These are phyloP conservation scores for Monosporozyma servazzii DNA, from an alignment of 805 yeast species.

Conservation along the genomic window DNA sequence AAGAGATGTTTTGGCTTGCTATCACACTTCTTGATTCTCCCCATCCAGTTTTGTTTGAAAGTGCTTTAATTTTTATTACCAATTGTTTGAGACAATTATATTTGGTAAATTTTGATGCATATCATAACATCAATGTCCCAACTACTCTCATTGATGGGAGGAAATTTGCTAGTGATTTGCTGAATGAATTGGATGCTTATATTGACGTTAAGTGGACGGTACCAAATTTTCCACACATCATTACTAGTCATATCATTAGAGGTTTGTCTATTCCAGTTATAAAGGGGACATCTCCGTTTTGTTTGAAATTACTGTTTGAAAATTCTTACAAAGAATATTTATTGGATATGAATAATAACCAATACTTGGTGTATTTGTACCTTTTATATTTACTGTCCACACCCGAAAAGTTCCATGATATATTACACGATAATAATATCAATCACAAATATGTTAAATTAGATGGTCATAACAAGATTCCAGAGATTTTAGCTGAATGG, in stretches of 20 bases:
- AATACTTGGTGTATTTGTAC: constrained; percentile 20
- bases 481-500: constrained; percentile 28
- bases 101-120: constrained; percentile 20
- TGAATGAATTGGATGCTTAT: constrained; percentile 36
- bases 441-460: constrained; percentile 24
- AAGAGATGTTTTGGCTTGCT: constrained; percentile 31
- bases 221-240: constrained; percentile 41
- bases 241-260: constrained; percentile 40
- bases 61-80: constrained; percentile 31
- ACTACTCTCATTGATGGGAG: constrained; percentile 26
- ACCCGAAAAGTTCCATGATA: constrained; percentile 29
- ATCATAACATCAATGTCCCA: constrained; percentile 24
- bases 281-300: constrained; percentile 38
- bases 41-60: constrained; percentile 28
- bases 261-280: constrained; percentile 52
- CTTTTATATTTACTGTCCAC: constrained; percentile 30
- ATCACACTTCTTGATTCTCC: constrained; percentile 25
- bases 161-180: constrained; percentile 32
- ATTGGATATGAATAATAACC: constrained; percentile 5
- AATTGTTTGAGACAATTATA: constrained; percentile 26
- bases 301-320: constrained; percentile 37
- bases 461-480: constrained; percentile 30
- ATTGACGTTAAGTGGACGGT: constrained; percentile 32
- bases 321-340: constrained; percentile 32
- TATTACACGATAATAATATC: constrained; percentile 29